These are phyloP conservation scores for Phialophora expanda DNA, from an alignment of 2,329 filamentous ascomycete species.

Conservation along the genomic window DNA sequence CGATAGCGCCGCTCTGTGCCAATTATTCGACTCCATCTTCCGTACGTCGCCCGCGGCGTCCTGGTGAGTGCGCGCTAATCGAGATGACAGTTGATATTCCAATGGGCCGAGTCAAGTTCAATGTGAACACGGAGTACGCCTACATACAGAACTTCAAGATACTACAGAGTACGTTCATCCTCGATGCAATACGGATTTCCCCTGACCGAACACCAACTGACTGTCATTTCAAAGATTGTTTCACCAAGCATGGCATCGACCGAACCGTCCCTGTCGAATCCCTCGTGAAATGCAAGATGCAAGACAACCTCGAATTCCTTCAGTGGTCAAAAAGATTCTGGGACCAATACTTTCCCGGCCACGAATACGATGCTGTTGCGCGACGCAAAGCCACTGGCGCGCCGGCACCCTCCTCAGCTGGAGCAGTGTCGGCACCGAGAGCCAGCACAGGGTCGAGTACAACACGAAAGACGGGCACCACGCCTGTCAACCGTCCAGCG, in stretches of 20 bases:
- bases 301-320: conserved; percentile 98
- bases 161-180: conserved; percentile 75
- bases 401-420: conserved; percentile 57
- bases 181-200: background rate
- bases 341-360: conserved; percentile 97
- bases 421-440: conserved; percentile 51
- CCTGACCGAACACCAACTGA: conserved; percentile 4
- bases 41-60: conserved; percentile 54
- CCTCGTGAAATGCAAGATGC: conserved; percentile 98
- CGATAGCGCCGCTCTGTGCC: conserved; percentile 74
- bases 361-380: conserved; percentile 89
- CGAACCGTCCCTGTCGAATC: conserved; percentile 86
- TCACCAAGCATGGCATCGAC: conserved; percentile 84
- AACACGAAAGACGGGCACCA: conserved; percentile 65
- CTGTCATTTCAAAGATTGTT: conserved; percentile 62
- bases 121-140: conserved; percentile 94
- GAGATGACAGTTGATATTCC: conserved; percentile 73
- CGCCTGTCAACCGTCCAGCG: conserved; percentile 50
- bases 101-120: conserved; percentile 97
- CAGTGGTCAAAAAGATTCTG: conserved; percentile 97
- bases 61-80: conserved; percentile 18
- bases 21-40: conserved; percentile 98
- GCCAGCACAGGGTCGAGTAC: conserved; percentile 53
- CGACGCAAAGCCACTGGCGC: conserved; percentile 79
- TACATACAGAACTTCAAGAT: conserved; percentile 99